These are phyloP conservation scores for Alternaria longipes DNA, from an alignment of 2,329 filamentous ascomycete species.

Conservation along the genomic window DNA sequence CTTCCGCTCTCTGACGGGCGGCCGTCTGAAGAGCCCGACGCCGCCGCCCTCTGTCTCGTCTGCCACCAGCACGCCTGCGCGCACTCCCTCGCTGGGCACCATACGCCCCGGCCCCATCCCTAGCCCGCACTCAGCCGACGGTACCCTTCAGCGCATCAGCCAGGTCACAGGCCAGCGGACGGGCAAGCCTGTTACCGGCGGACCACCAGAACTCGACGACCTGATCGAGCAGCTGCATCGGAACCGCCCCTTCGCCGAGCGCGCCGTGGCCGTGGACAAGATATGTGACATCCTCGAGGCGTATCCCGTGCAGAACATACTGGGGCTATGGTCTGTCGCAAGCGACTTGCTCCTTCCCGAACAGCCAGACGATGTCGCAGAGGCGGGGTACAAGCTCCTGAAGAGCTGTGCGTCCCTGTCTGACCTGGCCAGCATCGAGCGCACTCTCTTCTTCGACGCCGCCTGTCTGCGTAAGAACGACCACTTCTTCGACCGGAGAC, in stretches of 20 bases:
- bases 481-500: conserved; percentile 43
- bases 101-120: conserved; percentile 31
- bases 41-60: conserved; percentile 44
- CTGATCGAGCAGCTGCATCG: conserved; percentile 45
- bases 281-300: conserved; percentile 47
- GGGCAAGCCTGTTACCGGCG: conserved; percentile 41
- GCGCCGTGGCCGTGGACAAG: conserved; percentile 43
- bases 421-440: conserved; percentile 48
- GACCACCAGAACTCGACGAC: conserved; percentile 47
- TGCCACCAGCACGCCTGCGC: conserved; percentile 42
- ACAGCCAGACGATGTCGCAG: conserved; percentile 44
- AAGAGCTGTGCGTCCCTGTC: conserved; percentile 45
- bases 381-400: conserved; percentile 49
- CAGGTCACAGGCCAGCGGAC: conserved; percentile 31
- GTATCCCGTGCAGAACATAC: conserved; percentile 49
- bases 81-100: conserved; percentile 40
- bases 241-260: conserved; percentile 36
- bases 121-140: conserved; percentile 38
- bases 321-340: conserved; percentile 49
- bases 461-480: conserved; percentile 41
- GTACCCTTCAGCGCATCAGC: conserved; percentile 38
- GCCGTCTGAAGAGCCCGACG: conserved; percentile 47
- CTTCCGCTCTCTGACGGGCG: conserved; percentile 49
- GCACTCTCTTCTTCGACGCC: conserved; percentile 51
- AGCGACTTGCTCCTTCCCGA: conserved; percentile 50